Base-by-base conservation (phyloP, 208 protist species). In the Zelonia costaricensis region DNA sequence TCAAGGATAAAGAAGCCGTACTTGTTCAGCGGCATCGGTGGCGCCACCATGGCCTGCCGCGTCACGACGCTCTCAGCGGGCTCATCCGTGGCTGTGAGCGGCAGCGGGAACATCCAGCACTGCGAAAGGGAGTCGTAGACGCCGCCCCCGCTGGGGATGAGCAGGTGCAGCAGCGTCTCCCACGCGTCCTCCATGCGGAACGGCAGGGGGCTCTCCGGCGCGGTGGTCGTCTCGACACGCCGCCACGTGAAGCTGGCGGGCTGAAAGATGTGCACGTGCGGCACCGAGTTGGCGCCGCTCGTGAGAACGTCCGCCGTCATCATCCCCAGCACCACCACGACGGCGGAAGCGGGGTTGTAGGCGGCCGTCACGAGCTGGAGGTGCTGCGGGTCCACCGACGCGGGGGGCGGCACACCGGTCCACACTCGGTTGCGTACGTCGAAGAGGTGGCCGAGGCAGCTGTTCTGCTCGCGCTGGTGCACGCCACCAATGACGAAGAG, bases 401-500 rank as follows among this genome's bases (percentile, higher is more conserved):
- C 33, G 22, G 90, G 90, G n/a, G 78, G 82, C 45, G 76, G 76
- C 51, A 96, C 77, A 22, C 85, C 84, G 42, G 61, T 91, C 90
- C 90, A 96, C 22, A 88, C 62, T 18, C 76, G 76, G 52, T 91
- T 85, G 10, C 84, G 78, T 39, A 93, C 74, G 67, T 96, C 90
- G 56, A 91, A 93, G 5, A 81, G 46, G 72, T 93, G 87, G 1
- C 82, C 90, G 16, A 96, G 28, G 56, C 89, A 88, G 56, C 72
- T 85, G 64, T 93, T 93, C 62, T 91, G 78, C 69, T 89, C 74
- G 40, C 85, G 78, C 39, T 92, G 84, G 52, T 96, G 90, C 57
- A 93, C 82, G 28, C 90, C 90, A 46, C 90, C 90, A n/a, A 96
- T 53, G 38, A 96, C 71, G 22, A 90, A 53, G 76, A 96, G 89